These are phyloP conservation scores for Kalmusia sp. DNA, from an alignment of 2,329 filamentous ascomycete species.

Conservation along the genomic window DNA sequence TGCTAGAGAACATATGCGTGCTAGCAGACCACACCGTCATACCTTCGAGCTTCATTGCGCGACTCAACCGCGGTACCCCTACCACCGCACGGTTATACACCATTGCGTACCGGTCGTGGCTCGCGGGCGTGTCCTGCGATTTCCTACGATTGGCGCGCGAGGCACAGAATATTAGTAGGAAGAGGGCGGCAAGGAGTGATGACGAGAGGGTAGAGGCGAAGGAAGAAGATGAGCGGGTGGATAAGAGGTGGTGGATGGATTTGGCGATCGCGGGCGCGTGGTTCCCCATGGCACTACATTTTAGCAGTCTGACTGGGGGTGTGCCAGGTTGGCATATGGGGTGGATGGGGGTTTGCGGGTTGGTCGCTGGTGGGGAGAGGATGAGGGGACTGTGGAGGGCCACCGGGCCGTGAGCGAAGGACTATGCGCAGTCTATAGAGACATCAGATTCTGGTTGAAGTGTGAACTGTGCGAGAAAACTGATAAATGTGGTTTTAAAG, in stretches of 20 bases:
- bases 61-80: constrained; percentile 45
- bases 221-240: constrained; percentile 46
- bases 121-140: constrained; percentile 52
- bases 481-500: too few species aligned
- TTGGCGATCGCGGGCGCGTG: constrained; percentile 51
- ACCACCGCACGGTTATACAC: constrained; percentile 48
- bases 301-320: constrained; percentile 45
- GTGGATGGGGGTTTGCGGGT: constrained; percentile 51
- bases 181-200: constrained; percentile 37
- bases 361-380: constrained; percentile 47
- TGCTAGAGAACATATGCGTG: constrained; percentile 52
- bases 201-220: constrained; percentile 42
- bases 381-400: constrained; percentile 32
- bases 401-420: constrained; percentile 5
- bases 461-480: too few species aligned
- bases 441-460: too few species aligned
- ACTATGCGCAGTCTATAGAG: too few species aligned
- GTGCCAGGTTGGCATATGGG: constrained; percentile 54
- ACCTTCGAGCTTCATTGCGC: constrained; percentile 41
- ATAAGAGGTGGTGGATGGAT: constrained; percentile 52
- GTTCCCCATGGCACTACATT: constrained; percentile 54
- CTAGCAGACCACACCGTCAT: constrained; percentile 52
- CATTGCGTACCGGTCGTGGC: constrained; percentile 52
- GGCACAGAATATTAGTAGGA: constrained; percentile 49
- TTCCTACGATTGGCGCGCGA: constrained; percentile 51